phyloP scores from a whole-genome alignment of 805 yeast genomes.

The Cyberlindnera misumaiensis region DNA sequence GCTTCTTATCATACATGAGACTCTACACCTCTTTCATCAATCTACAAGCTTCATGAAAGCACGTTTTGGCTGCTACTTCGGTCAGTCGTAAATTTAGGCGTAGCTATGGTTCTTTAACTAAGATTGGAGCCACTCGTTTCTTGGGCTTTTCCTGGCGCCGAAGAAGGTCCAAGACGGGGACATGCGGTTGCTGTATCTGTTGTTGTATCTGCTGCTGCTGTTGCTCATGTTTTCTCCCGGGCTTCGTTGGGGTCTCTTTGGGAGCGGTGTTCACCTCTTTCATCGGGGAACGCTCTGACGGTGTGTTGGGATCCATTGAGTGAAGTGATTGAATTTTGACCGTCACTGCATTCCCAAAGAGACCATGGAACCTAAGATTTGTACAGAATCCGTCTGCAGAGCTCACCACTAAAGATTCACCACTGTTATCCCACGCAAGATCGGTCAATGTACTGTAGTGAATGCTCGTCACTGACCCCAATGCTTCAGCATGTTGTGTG shows the following conservation, averaged over 20 bases:
- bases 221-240: background rate
- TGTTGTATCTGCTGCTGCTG: background rate
- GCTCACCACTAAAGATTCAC: slow-evolving; percentile 59
- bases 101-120: background rate
- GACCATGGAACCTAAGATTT: slow-evolving; percentile 43
- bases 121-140: no score
- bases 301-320: slow-evolving; percentile 4
- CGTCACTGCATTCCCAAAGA: slow-evolving; percentile 47
- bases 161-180: no score
- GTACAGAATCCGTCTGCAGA: slow-evolving; percentile 95
- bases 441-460: slow-evolving; percentile 91
- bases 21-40: no score
- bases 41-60: no score
- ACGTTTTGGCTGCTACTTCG: no score
- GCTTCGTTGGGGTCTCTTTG: slow-evolving; percentile 1
- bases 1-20: no score
- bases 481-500: slow-evolving; percentile 60
- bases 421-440: slow-evolving; percentile 77
- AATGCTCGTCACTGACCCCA: slow-evolving; percentile 69
- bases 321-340: slow-evolving; percentile 19
- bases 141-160: no score
- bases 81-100: no score
- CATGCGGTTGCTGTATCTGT: background rate
- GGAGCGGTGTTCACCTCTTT: slow-evolving; percentile 2
- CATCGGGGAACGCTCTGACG: slow-evolving; percentile 6